phyloP scores from a whole-genome alignment of 441 rosid genomes.

The Adansonia gregorii region DNA sequence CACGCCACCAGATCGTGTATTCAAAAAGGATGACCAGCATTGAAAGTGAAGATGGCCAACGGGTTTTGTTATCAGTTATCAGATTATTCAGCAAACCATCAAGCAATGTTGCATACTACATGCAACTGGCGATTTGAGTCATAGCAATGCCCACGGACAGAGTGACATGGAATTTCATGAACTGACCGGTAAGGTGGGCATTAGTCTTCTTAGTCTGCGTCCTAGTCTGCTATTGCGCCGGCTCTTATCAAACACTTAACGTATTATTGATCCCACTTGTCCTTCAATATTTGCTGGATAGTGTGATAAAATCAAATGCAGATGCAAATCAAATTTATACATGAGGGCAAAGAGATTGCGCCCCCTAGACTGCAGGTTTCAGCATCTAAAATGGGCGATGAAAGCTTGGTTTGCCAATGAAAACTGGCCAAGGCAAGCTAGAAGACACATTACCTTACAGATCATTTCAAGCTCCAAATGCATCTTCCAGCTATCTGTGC shows the following conservation, averaged over 20 bases:
- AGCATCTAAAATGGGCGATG: background rate
- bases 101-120: slow-evolving; percentile 14
- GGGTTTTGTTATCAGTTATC: slow-evolving; percentile 1
- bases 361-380: background rate
- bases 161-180: background rate
- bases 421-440: background rate
- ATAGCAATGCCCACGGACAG: background rate
- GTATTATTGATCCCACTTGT: background rate
- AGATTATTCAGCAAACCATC: background rate
- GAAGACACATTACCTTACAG: background rate
- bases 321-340: background rate
- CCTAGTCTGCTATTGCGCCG: background rate
- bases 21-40: slow-evolving; percentile 19
- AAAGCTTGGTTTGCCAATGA: background rate
- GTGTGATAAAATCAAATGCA: background rate
- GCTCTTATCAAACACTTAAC: background rate
- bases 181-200: background rate
- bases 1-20: slow-evolving; percentile 35
- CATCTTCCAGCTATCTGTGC: background rate
- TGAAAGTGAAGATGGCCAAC: background rate
- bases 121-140: slow-evolving; percentile 17
- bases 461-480: background rate
- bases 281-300: background rate
- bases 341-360: background rate
- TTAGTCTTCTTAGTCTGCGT: background rate